These are phyloP conservation scores for Thinopyrum obtusiflorum DNA, from an alignment of 202 grass and related monocot genomes.

Conservation along the genomic window DNA sequence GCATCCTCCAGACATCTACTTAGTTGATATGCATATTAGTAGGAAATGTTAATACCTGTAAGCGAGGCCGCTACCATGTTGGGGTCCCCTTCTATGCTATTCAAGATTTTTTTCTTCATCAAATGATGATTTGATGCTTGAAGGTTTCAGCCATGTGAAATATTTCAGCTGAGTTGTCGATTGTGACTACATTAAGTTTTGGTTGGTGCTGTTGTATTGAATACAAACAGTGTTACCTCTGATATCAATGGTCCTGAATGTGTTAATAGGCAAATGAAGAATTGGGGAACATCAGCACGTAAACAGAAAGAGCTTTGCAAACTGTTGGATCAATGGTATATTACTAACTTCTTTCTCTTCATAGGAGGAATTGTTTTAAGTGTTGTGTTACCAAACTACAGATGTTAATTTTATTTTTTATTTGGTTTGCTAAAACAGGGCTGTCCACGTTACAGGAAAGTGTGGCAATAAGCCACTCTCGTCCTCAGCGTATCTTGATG, in stretches of 20 bases:
- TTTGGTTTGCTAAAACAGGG: constrained; percentile 47
- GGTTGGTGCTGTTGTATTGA: not conserved
- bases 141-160: not conserved
- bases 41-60: no score
- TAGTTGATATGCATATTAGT: not conserved
- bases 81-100: not conserved
- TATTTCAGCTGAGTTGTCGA: not conserved
- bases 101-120: no score
- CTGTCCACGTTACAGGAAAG: constrained; percentile 71
- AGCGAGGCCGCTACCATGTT: no score
- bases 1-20: not conserved
- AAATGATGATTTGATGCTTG: no score
- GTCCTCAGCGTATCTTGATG: constrained; percentile 70
- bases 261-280: constrained; percentile 79
- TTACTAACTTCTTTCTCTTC: constrained; percentile 15
- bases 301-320: constrained; percentile 86
- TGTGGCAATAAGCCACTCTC: constrained; percentile 65
- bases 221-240: constrained; percentile 7
- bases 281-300: constrained; percentile 73
- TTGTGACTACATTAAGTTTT: not conserved
- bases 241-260: constrained; percentile 19
- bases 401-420: constrained; percentile 25
- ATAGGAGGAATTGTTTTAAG: no score
- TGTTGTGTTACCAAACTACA: not conserved
- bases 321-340: constrained; percentile 98